These are phyloP conservation scores for Ophiocordyceps camponoti-rufipedis DNA, from an alignment of 2,329 filamentous ascomycete species.

Conservation along the genomic window DNA sequence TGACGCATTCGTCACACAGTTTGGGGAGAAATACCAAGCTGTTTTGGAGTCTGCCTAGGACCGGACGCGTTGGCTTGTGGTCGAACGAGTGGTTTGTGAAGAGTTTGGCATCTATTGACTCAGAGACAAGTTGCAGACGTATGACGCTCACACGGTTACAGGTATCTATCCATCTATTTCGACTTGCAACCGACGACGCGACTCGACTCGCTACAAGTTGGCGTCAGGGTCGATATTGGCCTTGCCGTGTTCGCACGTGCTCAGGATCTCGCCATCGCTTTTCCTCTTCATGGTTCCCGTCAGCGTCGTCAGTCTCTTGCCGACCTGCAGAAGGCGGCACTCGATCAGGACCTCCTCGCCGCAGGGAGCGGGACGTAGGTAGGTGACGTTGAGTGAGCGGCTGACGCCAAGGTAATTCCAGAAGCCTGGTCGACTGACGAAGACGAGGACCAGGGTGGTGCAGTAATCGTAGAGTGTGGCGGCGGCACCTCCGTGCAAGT, in stretches of 20 bases:
- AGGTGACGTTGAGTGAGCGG: constrained; percentile 48
- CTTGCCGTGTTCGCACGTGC: constrained; percentile 47
- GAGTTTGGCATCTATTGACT: too few species aligned
- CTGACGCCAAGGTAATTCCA: constrained; percentile 46
- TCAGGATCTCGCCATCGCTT: constrained; percentile 32
- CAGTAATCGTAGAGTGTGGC: constrained; percentile 50
- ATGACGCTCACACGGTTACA: too few species aligned
- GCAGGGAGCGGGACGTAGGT: constrained; percentile 40
- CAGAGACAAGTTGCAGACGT: too few species aligned
- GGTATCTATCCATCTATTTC: too few species aligned
- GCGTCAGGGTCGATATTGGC: constrained; percentile 34
- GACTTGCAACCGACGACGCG: too few species aligned
- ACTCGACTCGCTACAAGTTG: constrained; percentile 8
- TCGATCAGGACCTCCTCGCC: constrained; percentile 33
- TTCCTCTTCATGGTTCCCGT: constrained; percentile 34
- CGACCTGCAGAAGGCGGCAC: constrained; percentile 38
- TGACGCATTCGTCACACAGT: constrained; percentile 13
- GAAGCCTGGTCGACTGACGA: constrained; percentile 37
- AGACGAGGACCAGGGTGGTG: constrained; percentile 39
- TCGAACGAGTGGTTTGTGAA: too few species aligned
- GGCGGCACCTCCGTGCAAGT: constrained; percentile 43
- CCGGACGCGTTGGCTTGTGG: neutral
- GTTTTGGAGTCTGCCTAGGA: too few species aligned
- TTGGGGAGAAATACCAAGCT: neutral
- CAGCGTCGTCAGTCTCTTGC: constrained; percentile 33